Percentiles rank a stretch among this genome's conserved stretches.
Evolutionary conservation across 2,329 filamentous ascomycete species (phyloP).

Genomic region (Penicillium thymicola): DNA sequence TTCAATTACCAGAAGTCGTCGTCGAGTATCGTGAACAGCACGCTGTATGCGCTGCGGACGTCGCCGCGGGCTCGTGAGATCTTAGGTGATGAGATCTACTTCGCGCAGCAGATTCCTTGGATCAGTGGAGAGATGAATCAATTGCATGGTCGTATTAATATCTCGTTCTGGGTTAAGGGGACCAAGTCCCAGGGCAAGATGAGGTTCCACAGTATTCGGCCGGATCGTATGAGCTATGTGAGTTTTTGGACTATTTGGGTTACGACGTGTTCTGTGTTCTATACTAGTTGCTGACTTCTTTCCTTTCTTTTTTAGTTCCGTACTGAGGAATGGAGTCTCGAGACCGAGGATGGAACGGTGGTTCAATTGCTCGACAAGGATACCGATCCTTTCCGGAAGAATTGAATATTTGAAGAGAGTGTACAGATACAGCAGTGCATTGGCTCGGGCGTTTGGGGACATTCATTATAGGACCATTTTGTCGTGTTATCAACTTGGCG

Average conservation of each 20-base stretch:
- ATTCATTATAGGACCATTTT: constrained; percentile 12
- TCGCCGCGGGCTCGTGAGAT: constrained; percentile 69
- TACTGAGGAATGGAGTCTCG: constrained; percentile 86
- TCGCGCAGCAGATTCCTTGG: constrained; percentile 74
- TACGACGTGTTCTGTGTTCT: not conserved
- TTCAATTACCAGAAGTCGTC: constrained; percentile 99
- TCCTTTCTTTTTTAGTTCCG: constrained; percentile 58
- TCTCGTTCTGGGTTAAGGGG: constrained; percentile 82
- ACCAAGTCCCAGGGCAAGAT: constrained; percentile 68
- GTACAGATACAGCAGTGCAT: constrained; percentile 27
- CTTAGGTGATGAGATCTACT: constrained; percentile 85
- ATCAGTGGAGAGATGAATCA: constrained; percentile 88
- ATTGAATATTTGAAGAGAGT: constrained; percentile 40
- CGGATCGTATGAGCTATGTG: constrained; percentile 59
- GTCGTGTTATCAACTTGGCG: constrained; percentile 4
- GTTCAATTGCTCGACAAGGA: constrained; percentile 72
- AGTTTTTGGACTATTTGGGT: constrained; percentile 28
- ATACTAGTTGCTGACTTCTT: not conserved
- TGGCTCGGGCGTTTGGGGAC: constrained; percentile 21
- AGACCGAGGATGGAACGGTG: constrained; percentile 61
- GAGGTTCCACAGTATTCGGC: constrained; percentile 74
- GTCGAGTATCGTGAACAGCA: constrained; percentile 80
- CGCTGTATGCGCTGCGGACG: constrained; percentile 87
- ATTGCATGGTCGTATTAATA: constrained; percentile 84
- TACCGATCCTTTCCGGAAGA: constrained; percentile 63